phyloP scores from a whole-genome alignment of 768 basidiomycete species.

The Cystofilobasidium capitatum region DNA sequence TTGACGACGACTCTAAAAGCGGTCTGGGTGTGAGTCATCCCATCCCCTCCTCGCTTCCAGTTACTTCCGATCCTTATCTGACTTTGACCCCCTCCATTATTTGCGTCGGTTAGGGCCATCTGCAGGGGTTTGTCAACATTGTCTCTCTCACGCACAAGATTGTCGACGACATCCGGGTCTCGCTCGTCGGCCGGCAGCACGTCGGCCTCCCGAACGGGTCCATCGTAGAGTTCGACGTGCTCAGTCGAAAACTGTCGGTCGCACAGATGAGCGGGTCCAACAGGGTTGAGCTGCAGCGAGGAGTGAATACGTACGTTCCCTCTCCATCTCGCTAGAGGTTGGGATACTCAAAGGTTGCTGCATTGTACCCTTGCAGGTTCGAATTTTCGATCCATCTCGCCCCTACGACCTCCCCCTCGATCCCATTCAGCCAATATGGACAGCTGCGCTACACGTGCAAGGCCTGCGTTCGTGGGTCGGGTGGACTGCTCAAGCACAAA shows the following conservation, averaged over 20 bases:
- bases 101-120: not conserved
- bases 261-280: not conserved
- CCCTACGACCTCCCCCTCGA: too few species aligned
- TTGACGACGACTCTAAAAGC: not conserved
- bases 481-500: too few species aligned
- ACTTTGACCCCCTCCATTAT: too few species aligned
- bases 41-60: not conserved
- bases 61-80: not conserved
- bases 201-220: not conserved
- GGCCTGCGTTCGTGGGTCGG: too few species aligned
- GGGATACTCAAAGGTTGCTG: not conserved
- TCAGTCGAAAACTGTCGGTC: not conserved
- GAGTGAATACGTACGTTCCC: not conserved
- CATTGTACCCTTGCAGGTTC: not conserved
- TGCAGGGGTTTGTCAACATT: not conserved
- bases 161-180: not conserved
- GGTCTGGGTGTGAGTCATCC: not conserved
- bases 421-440: too few species aligned
- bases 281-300: not conserved
- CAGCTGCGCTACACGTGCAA: too few species aligned
- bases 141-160: not conserved
- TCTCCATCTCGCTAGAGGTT: not conserved
- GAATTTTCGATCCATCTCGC: not conserved
- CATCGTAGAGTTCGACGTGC: not conserved
- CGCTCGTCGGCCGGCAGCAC: not conserved